Base-by-base conservation (phyloP, 1,284 basidiomycete species). In the Ustilago nuda region DNA sequence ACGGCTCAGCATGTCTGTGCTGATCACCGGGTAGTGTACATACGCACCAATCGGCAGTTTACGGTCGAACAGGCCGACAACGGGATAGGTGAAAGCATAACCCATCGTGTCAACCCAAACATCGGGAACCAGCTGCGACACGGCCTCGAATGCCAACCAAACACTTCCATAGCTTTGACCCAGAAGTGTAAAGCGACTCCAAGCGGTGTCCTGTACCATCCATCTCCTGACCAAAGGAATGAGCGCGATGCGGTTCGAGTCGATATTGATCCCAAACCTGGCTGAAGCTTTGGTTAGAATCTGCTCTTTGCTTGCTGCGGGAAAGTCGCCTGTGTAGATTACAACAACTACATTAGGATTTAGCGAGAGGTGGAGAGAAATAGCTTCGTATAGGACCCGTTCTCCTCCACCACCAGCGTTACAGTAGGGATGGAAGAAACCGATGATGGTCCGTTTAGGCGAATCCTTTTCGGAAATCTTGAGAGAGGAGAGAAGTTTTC, bases 381-480 rank as follows among this genome's bases (percentile, higher is more conserved):
- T 90, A 0, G 95, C 95, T 1, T 93, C 92, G 94, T 95, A 99
- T 0, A 99, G 87, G 0, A 99, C 96, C 1, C 95, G 90, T 87
- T 99, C 96, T 0, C 97, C 97, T 13, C 97, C 97, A 12, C 96
- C 96, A 0, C 96, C 96, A 27, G 95, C 95, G 88, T 99, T 97
- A 85, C 94, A 97, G 87, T 95, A 98, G 0, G 95, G 95, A 87
- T 98, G 95, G 86, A 97, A 95, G 87, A 98, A 94, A 0, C 93
- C 95, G 19, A 85, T 50, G 39, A 85, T 64, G 43, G 70, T 61
- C 11, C 58, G 11, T 17, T 50, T 23, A 7, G 23, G 37, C 13
- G 19, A n/a, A 8, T n/a, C 41, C 48, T 73, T 72, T 36, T 77
- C 75, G 46, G 64, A 51, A 51, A 77, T 70, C 33, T 50, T 33